These are phyloP conservation scores for Venturia asperata DNA, from an alignment of 2,329 filamentous ascomycete species.

Conservation along the genomic window DNA sequence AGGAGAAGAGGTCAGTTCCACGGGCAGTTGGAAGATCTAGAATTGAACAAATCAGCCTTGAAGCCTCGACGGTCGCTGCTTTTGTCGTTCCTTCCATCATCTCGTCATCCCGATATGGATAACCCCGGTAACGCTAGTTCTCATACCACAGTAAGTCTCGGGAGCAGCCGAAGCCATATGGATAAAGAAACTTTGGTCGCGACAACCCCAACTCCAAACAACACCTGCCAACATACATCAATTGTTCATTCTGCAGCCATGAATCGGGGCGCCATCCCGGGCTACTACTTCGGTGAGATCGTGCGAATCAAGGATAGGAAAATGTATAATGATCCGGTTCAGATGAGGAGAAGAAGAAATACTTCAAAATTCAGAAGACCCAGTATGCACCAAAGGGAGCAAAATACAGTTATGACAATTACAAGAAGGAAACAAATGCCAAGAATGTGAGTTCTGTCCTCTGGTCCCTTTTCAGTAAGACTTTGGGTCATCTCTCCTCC, in stretches of 20 bases:
- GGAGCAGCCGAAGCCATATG: no score
- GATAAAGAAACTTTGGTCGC: not conserved
- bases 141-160: no score
- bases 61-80: not conserved
- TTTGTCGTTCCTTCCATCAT: not conserved
- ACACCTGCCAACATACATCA: not conserved
- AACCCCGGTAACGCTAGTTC: not conserved
- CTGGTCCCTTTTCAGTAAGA: no score
- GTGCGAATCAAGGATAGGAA: not conserved
- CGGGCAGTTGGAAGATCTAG: not conserved
- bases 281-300: slow-evolving; percentile 18
- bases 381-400: slow-evolving; percentile 27
- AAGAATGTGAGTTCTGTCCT: slow-evolving; percentile 25
- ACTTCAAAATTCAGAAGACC: slow-evolving; percentile 41
- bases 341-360: slow-evolving; percentile 43
- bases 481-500: no score
- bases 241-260: not conserved
- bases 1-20: not conserved
- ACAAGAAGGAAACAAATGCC: slow-evolving; percentile 31
- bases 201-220: not conserved
- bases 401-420: slow-evolving; percentile 38
- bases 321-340: slow-evolving; percentile 11
- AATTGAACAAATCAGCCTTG: not conserved
- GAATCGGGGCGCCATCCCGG: slow-evolving; percentile 14
- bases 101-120: not conserved